Evolutionary conservation across 2,329 filamentous ascomycete species (phyloP), one percentile per base, ranked within the genome.

Genomic region (Ceratocystis destructans): DNA sequence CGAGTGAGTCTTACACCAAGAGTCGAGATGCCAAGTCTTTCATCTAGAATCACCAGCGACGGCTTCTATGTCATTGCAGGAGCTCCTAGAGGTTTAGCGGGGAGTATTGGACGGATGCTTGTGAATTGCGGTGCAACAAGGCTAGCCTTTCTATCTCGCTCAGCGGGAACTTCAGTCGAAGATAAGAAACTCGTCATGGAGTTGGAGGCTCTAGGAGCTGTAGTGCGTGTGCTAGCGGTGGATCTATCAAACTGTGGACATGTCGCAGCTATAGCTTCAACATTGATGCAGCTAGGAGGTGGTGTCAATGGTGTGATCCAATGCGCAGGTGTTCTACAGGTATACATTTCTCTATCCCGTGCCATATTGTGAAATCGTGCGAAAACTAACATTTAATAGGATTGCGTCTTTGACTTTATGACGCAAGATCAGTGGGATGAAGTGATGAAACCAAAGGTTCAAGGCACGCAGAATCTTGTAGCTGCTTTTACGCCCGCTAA

Each of bases 11-110:
- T 69, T n/a, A 70, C 44, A 46, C 48, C 1, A 67, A 55, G 71
- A 41, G 73, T 70, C 22, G 61, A 62, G 41, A 48, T 62, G 70
- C 1, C 71, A 77, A 5, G 53, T 67, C 1, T 73, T 76, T 2
- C 70, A 67, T 4, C 70, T 79, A 17, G 20, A 25, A 17, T 64
- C 12, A 31, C 22, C 2, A 65, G 70, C 1, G 71, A 76, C 5
- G 76, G 73, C 0, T 80, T 81, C 0, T 86, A 86, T 66, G 70
- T 86, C 1, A 72, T 86, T 2, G 77, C 78, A 3, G 84, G 84
- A 17, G 82, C 82, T 0, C 76, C 84, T 0, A 82, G 83, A 17
- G 83, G 83, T 10, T 75, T 86, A 0, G 83, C 83, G 0, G 76
- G 77, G 44, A 79, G 77, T 69, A 79, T 85, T 46, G 78, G 82